phyloP scores from a whole-genome alignment of 768 basidiomycete genomes.

The Trametes sanguinea region DNA sequence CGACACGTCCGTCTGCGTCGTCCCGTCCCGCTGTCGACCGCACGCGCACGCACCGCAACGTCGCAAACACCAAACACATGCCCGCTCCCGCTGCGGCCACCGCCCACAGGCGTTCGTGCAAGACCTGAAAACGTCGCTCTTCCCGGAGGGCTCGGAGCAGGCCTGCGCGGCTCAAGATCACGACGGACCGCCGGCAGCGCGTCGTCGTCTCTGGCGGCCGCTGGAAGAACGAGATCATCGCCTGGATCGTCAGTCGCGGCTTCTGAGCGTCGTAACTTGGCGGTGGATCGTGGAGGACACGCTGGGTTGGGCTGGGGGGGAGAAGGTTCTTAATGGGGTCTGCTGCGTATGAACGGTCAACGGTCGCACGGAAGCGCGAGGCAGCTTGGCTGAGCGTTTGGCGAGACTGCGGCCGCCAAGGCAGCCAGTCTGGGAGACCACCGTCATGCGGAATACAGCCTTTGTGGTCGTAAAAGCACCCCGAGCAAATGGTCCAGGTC shows the following conservation, averaged over 20 bases:
- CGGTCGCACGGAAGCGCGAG: too few relatives aligned
- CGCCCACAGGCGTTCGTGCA: slow-evolving; percentile 55
- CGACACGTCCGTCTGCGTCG: neutral
- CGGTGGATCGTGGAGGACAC: too few relatives aligned
- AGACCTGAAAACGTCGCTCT: slow-evolving; percentile 56
- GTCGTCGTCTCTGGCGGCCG: slow-evolving; percentile 61
- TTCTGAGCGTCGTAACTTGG: slow-evolving; percentile 44
- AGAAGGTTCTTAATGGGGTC: too few relatives aligned
- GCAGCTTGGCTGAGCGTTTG: too few relatives aligned
- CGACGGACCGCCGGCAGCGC: slow-evolving; percentile 50
- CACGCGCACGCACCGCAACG: too few relatives aligned
- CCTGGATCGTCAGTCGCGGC: slow-evolving; percentile 65
- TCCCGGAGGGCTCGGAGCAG: slow-evolving; percentile 47
- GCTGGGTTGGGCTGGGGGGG: too few relatives aligned
- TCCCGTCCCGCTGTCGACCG: neutral
- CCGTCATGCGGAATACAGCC: too few relatives aligned
- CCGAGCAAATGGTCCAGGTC: too few relatives aligned
- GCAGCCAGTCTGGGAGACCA: too few relatives aligned
- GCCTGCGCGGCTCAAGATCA: slow-evolving; percentile 51
- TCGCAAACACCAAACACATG: neutral
- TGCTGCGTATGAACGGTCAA: too few relatives aligned
- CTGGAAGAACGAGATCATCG: slow-evolving; percentile 60
- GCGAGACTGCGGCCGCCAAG: too few relatives aligned
- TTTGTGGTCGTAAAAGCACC: too few relatives aligned
- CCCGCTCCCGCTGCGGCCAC: neutral